These are phyloP conservation scores for Naganishia sp. DNA, from an alignment of 1,284 basidiomycete species.

Conservation along the genomic window DNA sequence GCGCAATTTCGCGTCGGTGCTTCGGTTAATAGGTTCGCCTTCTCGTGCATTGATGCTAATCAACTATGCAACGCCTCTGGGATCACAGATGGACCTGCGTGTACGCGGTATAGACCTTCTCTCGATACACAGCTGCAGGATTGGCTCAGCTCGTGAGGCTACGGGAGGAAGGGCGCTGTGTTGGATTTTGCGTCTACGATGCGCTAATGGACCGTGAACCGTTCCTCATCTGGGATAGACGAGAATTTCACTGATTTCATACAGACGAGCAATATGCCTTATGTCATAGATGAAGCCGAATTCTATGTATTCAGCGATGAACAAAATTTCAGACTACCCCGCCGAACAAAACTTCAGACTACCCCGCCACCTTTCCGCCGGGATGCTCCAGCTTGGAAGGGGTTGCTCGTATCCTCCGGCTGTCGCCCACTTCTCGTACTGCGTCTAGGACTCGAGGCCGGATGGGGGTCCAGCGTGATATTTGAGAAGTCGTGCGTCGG, in stretches of 20 bases:
- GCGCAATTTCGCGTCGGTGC: neutral
- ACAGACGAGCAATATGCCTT: no score
- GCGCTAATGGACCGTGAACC: neutral
- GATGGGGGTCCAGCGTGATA: conserved; percentile 35
- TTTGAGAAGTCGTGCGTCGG: conserved; percentile 46
- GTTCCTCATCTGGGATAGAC: no score
- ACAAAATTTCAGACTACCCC: no score
- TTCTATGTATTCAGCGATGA: no score
- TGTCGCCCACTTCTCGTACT: conserved; percentile 39
- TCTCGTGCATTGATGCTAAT: no score
- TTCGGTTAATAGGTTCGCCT: no score
- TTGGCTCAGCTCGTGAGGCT: neutral
- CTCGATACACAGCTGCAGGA: neutral
- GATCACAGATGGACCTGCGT: no score
- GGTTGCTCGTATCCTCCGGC: conserved; percentile 44
- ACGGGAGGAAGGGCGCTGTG: neutral
- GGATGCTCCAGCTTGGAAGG: conserved; percentile 43
- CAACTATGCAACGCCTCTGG: no score
- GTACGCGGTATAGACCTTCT: no score
- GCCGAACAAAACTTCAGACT: conserved; percentile 38
- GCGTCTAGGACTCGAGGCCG: conserved; percentile 26
- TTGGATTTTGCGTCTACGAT: neutral
- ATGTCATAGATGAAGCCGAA: no score
- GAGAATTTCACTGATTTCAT: no score
- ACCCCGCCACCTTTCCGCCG: conserved; percentile 48